Base-by-base conservation (phyloP, 225 moss, liverwort and hornwort species). In the Polytrichum commune region DNA sequence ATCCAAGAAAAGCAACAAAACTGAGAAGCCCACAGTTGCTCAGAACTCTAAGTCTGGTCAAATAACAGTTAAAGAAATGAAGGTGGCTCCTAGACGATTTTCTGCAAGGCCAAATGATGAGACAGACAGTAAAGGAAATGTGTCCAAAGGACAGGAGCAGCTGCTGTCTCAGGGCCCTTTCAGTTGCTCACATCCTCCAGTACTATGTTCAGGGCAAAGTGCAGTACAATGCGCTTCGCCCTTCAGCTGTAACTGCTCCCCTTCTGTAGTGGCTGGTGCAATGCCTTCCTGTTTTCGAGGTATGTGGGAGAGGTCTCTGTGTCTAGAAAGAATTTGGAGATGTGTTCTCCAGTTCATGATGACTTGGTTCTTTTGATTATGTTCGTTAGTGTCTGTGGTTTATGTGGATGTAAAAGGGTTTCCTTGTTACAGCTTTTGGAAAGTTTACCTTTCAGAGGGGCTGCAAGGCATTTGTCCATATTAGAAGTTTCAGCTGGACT, bases 111-210 rank as follows among this genome's bases (percentile, higher is more conserved):
- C 46, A 46, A 46, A 46, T 46, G 13, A 16, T 46, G 46, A 46
- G 46, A 46, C 46, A 46, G 63, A 24, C 66, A 66, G 13, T 30
- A 53, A 18, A 32, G 28, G 13, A 53, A 46, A 18, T 0, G 8
- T 1, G 27, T 60, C 4, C 0, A 0, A 28, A 18, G 1, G 46
- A 16, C 46, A 5, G 54, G 72, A 72, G 0, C 33, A 75, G 2
- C 54, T 61, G 58, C 7, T 19, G 10, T 53, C 23, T 55, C 0
- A 1, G 19, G 67, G 71, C 5, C 83, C 77, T 24, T 84, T 80
- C 3, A 78, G 27, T 73, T 80, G 80, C 18, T 80, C 54, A 57
- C 63, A 75, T 66, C 63, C 69, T 18, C 35, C 27, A 0, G 24
- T 9, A 22, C 1, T 58, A 6, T 53, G 19, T 30, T 0, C 18